These are phyloP conservation scores for Cucumis hystrix DNA, from an alignment of 306 rosid species.

Conservation along the genomic window DNA sequence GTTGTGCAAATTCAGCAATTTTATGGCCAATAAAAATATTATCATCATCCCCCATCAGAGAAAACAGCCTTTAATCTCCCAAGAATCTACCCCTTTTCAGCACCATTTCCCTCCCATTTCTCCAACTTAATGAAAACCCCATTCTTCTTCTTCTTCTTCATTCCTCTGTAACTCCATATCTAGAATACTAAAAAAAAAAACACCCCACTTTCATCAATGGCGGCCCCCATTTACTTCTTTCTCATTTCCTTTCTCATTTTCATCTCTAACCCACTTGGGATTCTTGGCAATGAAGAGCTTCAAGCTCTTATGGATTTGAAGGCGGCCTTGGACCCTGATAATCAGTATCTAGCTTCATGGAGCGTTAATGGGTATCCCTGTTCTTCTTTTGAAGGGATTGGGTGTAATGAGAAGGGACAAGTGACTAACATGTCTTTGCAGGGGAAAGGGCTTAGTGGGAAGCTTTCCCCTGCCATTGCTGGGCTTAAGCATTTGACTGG, in stretches of 20 bases:
- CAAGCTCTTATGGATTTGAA: slow-evolving; percentile 25
- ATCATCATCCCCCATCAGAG: neutral
- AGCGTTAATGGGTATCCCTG: slow-evolving; percentile 22
- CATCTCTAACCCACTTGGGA: slow-evolving; percentile 3
- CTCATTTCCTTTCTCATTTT: slow-evolving; percentile 9
- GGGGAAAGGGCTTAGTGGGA: slow-evolving; percentile 37
- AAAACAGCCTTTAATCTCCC: neutral
- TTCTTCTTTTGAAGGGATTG: slow-evolving; percentile 39
- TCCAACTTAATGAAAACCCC: neutral
- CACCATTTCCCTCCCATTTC: neutral
- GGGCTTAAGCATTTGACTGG: slow-evolving; percentile 36
- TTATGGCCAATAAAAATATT: neutral
- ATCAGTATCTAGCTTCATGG: slow-evolving; percentile 33
- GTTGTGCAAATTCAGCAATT: neutral
- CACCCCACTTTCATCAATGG: neutral
- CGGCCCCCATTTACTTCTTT: neutral
- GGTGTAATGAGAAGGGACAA: slow-evolving; percentile 30
- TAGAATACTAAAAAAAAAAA: neutral
- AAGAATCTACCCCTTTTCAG: neutral
- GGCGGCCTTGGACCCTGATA: slow-evolving; percentile 34
- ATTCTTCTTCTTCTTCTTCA: neutral
- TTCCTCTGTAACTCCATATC: neutral
- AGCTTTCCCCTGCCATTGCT: slow-evolving; percentile 27
- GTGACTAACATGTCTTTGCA: slow-evolving; percentile 37
- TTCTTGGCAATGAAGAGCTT: slow-evolving; percentile 14